Percentiles rank a stretch among this genome's conserved stretches.
Conservation (phyloP, 2,329 filamentous ascomycete genomes). For the Ophiosphaerella herpotricha region DNA sequence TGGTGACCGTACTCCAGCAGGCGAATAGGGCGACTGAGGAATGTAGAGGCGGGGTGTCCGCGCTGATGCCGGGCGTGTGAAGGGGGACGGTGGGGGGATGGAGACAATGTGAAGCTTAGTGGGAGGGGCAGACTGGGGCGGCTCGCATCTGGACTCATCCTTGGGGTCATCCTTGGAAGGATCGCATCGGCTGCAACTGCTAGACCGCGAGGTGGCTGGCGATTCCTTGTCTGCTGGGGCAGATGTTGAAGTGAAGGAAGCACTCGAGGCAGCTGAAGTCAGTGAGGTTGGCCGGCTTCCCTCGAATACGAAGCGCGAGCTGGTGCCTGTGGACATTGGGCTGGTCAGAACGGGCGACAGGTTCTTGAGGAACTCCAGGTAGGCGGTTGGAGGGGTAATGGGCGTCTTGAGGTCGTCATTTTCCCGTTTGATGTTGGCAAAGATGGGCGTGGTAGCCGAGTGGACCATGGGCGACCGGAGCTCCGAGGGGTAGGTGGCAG, state of each 20-base stretch:
- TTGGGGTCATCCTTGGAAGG: conserved; percentile 25
- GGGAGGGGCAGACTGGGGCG: conserved; percentile 51
- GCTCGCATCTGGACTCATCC: conserved; percentile 14
- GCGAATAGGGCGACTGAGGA: conserved; percentile 75
- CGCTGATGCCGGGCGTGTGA: conserved; percentile 65
- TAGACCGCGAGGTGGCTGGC: conserved; percentile 43
- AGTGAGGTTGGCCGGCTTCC: conserved; percentile 47
- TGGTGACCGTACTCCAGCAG: conserved; percentile 66
- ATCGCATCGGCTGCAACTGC: conserved; percentile 46
- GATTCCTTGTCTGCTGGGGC: conserved; percentile 39
- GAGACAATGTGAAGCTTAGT: conserved; percentile 59
- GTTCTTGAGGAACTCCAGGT: conserved; percentile 89
- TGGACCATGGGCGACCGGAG: conserved; percentile 67
- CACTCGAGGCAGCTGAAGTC: conserved; percentile 43
- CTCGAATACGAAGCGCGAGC: conserved; percentile 56
- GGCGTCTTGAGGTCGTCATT: conserved; percentile 72
- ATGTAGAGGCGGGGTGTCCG: conserved; percentile 70
- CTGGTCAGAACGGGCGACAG: conserved; percentile 73
- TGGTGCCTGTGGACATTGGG: conserved; percentile 64
- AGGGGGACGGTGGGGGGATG: conserved; percentile 64
- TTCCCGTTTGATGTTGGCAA: conserved; percentile 66
- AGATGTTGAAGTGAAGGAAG: conserved; percentile 43
- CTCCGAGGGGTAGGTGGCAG: conserved; percentile 61
- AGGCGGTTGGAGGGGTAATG: conserved; percentile 87
- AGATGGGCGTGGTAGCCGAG: conserved; percentile 51